Evolutionary conservation across 75 land plant genomes (phyloP).

Genomic region (Cupressus sempervirens): DNA sequence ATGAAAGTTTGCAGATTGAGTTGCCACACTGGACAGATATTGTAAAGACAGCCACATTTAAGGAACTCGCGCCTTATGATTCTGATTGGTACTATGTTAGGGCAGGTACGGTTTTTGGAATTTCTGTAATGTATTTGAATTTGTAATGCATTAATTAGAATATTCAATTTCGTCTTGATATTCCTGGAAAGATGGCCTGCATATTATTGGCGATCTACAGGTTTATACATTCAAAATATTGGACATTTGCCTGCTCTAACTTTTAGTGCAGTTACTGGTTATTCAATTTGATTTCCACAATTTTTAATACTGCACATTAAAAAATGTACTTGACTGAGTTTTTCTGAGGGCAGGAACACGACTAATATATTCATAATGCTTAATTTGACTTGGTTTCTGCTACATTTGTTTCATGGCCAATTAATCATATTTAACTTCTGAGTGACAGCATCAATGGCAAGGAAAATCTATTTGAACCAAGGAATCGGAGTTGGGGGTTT

Average conservation of each 20-base stretch:
- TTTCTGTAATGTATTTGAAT: too few relatives aligned
- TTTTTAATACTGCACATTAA: not conserved
- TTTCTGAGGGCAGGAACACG: not conserved
- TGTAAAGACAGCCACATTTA: constrained; percentile 63
- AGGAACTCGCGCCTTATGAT: constrained; percentile 81
- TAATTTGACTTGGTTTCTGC: not conserved
- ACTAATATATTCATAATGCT: not conserved
- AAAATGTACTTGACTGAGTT: not conserved
- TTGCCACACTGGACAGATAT: constrained; percentile 72
- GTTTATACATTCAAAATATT: not conserved
- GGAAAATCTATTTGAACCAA: constrained; percentile 80
- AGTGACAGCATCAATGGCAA: constrained; percentile 78
- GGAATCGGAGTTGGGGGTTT: constrained; percentile 91
- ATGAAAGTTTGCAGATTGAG: constrained; percentile 42
- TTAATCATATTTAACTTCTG: not conserved
- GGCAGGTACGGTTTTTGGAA: constrained; percentile 37
- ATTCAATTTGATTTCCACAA: not conserved
- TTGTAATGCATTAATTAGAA: too few relatives aligned
- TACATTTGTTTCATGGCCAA: not conserved
- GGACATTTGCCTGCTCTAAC: not conserved
- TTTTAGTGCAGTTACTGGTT: not conserved
- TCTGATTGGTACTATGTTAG: constrained; percentile 78
- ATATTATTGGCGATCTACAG: too few relatives aligned
- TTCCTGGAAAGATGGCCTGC: not conserved
- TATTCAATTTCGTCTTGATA: too few relatives aligned